Evolutionary conservation across 176 grass and related monocot species (phyloP).

Genomic region (Oryza brachyantha): DNA sequence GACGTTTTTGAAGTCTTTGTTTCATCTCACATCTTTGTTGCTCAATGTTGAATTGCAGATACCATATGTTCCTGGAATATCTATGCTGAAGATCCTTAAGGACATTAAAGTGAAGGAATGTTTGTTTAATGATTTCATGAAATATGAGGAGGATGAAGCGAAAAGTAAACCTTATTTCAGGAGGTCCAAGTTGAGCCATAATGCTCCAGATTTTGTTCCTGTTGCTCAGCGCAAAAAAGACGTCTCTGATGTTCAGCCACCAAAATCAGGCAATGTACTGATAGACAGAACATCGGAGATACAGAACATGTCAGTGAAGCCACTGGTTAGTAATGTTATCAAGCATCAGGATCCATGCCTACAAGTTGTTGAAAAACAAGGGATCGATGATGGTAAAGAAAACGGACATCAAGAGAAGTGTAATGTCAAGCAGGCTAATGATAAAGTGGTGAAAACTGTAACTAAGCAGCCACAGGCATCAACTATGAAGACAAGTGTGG

Average conservation of each 20-base stretch:
- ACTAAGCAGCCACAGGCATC: conserved; percentile 1
- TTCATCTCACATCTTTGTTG: not conserved
- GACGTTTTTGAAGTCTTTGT: not conserved
- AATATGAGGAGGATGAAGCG: conserved; percentile 64
- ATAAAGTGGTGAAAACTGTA: conserved; percentile 5
- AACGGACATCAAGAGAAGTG: conserved; percentile 20
- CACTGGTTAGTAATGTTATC: not conserved
- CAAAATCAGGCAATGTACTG: conserved; percentile 16
- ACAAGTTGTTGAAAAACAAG: conserved; percentile 22
- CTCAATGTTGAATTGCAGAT: conserved; percentile 47
- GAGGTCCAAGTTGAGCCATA: conserved; percentile 52
- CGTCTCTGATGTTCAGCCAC: not conserved
- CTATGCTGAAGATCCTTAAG: conserved; percentile 71
- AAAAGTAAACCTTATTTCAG: conserved; percentile 38
- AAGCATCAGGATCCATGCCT: conserved; percentile 24
- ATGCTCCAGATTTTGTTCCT: conserved; percentile 71
- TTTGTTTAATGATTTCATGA: conserved; percentile 78
- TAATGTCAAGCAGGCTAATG: conserved; percentile 21
- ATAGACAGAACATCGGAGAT: conserved; percentile 24
- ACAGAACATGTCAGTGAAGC: conserved; percentile 36
- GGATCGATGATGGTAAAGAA: conserved; percentile 26
- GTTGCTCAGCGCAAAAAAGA: conserved; percentile 25
- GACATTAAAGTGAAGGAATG: conserved; percentile 42
- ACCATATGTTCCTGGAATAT: conserved; percentile 47
- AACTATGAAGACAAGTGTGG: conserved; percentile 18